Percentiles rank a stretch among this genome's conserved stretches.
These are phyloP conservation scores for Skeletonema costatum DNA, from an alignment of 108 stramenopile species.

Conservation along the genomic window DNA sequence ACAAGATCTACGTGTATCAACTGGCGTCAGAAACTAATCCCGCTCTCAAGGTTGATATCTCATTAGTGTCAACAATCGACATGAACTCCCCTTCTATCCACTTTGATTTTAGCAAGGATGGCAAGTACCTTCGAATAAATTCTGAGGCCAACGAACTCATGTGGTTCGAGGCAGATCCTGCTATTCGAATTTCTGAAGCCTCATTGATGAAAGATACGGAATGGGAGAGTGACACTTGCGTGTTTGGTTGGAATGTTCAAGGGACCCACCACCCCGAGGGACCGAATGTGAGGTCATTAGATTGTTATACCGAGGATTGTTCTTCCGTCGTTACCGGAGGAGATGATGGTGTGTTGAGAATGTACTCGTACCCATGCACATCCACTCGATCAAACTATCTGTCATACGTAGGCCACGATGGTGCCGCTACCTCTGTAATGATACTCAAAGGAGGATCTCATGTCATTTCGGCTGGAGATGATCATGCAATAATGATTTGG, in stretches of 20 bases:
- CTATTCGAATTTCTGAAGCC: slow-evolving; percentile 45
- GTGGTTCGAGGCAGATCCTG: slow-evolving; percentile 69
- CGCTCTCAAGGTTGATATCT: slow-evolving; percentile 34
- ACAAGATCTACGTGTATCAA: slow-evolving; percentile 69
- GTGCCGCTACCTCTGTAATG: slow-evolving; percentile 35
- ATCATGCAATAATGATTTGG: slow-evolving; percentile 66
- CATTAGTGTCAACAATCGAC: slow-evolving; percentile 52
- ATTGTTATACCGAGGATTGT: slow-evolving; percentile 11
- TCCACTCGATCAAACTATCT: slow-evolving; percentile 24
- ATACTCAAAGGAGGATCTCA: slow-evolving; percentile 52
- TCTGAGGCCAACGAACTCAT: slow-evolving; percentile 53
- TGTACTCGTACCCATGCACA: slow-evolving; percentile 54
- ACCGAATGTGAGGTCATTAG: slow-evolving; percentile 20
- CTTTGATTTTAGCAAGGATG: slow-evolving; percentile 64
- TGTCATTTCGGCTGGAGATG: slow-evolving; percentile 51
- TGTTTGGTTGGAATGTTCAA: slow-evolving; percentile 61
- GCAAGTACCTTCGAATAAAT: slow-evolving; percentile 62
- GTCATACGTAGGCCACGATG: slow-evolving; percentile 49
- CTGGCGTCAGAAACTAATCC: slow-evolving; percentile 35
- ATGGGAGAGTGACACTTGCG: slow-evolving; percentile 69
- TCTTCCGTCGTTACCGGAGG: slow-evolving; percentile 51
- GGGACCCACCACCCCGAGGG: slow-evolving; percentile 45
- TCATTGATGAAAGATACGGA: slow-evolving; percentile 52
- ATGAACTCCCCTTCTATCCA: slow-evolving; percentile 45
- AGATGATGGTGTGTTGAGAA: slow-evolving; percentile 48